Evolutionary conservation across 2,329 filamentous ascomycete genomes (phyloP), one percentile per base, ranked within the genome.

Genomic region (Paecilomyces formosus): DNA sequence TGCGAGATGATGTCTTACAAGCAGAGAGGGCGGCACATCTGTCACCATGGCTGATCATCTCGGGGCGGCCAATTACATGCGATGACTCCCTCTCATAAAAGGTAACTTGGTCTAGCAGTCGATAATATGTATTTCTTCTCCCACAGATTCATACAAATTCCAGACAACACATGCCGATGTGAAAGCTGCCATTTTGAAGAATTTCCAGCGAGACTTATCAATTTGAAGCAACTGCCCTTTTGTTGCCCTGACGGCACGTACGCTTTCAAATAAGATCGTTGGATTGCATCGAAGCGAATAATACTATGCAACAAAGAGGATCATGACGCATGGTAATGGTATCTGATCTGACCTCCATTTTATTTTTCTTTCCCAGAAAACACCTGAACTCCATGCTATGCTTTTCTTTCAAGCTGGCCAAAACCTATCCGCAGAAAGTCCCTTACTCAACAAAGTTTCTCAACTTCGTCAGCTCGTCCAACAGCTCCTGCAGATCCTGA

Each of bases 391-490:
- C 68, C 68, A 64, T 65, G 65, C 68, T 69, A 59, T 55, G 30
- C 55, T 53, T 45, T 45, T 21, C n/a, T 18, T 45, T 45, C 4
- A 18, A 45, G 35, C 35, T 18, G 2, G 2, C 35, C 15, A 45
- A 45, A 45, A 18, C 35, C 15, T 6, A 53, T 53, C 21, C 3
- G 26, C 28, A 26, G 28, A 53, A 28, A 39, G 13, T 15, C 35
- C 28, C 22, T 60, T 66, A 77, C 65, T 77, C 74, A 1, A 74
- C 75, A 60, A 77, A 77, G 62, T 77, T 76, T 66, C 83, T 78
- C 70, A 96, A 79, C 80, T 95, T 95, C 66, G 87, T 89, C 76
- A 97, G 88, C 78, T 99, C 92, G 70, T 96, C 88, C 59, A 99
- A 82, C 59, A 97, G 79, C 62, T 92, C 88, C 74, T 96, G 88